phyloP scores from a whole-genome alignment of 768 basidiomycete species.

The Tephrocybe rancida region DNA sequence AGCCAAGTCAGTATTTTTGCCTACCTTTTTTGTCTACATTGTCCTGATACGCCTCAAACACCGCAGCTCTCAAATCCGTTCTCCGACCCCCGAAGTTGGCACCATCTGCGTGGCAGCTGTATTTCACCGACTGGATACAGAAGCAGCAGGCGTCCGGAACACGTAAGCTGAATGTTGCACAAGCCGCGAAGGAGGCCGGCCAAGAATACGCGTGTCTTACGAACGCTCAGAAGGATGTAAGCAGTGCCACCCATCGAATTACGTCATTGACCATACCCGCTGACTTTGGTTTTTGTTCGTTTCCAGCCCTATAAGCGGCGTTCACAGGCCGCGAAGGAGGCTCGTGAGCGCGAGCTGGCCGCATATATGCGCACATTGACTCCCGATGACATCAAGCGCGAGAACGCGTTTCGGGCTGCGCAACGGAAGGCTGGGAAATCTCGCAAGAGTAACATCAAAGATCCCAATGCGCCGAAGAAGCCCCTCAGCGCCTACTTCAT shows the following conservation, averaged over 20 bases:
- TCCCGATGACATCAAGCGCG: slow-evolving; percentile 92
- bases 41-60: slow-evolving; percentile 14
- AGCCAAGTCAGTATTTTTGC: slow-evolving; percentile 40
- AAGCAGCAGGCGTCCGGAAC: slow-evolving; percentile 77
- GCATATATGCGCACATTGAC: slow-evolving; percentile 89
- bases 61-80: slow-evolving; percentile 69
- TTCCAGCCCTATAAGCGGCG: slow-evolving; percentile 80
- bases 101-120: slow-evolving; percentile 94
- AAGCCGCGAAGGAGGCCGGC: slow-evolving; percentile 93
- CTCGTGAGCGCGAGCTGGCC: slow-evolving; percentile 77
- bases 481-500: slow-evolving; percentile 94
- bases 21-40: slow-evolving; percentile 6
- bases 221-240: slow-evolving; percentile 82
- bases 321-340: slow-evolving; percentile 83
- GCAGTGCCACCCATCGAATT: slow-evolving; percentile 31
- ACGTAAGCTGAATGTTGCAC: slow-evolving; percentile 91
- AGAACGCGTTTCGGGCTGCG: slow-evolving; percentile 89
- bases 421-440: slow-evolving; percentile 94
- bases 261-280: slow-evolving; percentile 29
- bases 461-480: slow-evolving; percentile 96
- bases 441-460: slow-evolving; percentile 92
- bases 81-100: slow-evolving; percentile 90
- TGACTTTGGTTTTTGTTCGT: slow-evolving; percentile 16
- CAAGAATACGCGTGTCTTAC: slow-evolving; percentile 83
- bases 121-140: slow-evolving; percentile 95